Conservation (phyloP, 2,329 filamentous ascomycete genomes). For the Fusarium xylarioides region DNA sequence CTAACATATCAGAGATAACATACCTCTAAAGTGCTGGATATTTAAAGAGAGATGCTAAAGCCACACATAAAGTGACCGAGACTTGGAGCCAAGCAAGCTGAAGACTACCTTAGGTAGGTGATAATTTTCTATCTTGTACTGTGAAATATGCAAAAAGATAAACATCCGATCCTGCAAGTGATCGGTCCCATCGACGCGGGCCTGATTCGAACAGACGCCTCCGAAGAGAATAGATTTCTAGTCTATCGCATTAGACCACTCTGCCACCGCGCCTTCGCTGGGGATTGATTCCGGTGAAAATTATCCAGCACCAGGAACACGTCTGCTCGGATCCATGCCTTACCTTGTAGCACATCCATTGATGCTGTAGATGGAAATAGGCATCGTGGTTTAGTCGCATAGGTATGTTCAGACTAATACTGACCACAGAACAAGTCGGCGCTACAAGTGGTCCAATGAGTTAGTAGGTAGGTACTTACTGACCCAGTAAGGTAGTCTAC, state of each 20-base stretch:
- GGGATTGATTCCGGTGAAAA: background rate
- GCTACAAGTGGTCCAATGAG: background rate
- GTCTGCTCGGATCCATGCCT: background rate
- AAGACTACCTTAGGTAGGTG: background rate
- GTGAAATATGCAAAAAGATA: constrained; percentile 2
- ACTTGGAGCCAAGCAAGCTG: background rate
- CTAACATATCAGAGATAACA: background rate
- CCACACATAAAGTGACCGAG: background rate
- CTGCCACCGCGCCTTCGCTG: constrained; percentile 43
- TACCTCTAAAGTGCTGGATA: background rate
- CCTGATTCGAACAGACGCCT: constrained; percentile 49
- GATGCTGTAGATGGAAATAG: background rate
- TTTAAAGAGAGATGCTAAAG: background rate
- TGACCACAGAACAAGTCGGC: background rate
- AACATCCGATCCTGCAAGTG: background rate
- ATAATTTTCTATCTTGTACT: background rate
- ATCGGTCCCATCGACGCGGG: constrained; percentile 38
- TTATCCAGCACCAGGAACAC: background rate
- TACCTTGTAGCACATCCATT: background rate
- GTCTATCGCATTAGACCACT: constrained; percentile 48
- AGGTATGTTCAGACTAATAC: background rate
- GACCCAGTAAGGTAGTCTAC: background rate
- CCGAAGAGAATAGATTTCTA: constrained; percentile 48
- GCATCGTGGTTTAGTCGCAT: background rate
- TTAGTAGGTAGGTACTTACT: background rate